These are phyloP conservation scores for Dactylellina haptotyla DNA, from an alignment of 2,329 filamentous ascomycete species.

Conservation along the genomic window DNA sequence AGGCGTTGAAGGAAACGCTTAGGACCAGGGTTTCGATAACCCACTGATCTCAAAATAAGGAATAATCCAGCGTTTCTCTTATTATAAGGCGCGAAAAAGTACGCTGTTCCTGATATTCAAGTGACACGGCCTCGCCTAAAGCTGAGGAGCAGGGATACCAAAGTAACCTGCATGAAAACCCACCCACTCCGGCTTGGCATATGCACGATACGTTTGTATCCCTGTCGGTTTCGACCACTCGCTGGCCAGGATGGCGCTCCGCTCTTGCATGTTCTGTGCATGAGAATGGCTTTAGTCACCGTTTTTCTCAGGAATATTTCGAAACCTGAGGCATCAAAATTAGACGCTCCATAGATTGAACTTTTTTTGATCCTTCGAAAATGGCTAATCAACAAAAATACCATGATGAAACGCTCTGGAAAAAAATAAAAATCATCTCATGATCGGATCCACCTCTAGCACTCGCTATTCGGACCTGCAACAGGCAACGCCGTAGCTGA, in stretches of 20 bases:
- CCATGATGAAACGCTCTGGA: not conserved
- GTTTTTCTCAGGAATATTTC: not conserved
- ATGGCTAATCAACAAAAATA: not conserved
- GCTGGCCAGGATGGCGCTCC: not conserved
- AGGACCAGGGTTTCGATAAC: conserved; percentile 7
- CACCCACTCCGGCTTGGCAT: conserved; percentile 22
- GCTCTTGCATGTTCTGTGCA: not conserved
- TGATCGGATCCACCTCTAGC: conserved; percentile 7
- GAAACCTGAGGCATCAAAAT: conserved; percentile 7
- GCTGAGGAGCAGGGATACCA: conserved; percentile 30
- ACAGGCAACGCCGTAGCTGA: conserved; percentile 14
- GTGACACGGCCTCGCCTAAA: conserved; percentile 14
- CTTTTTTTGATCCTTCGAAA: conserved; percentile 29
- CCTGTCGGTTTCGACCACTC: conserved; percentile 28
- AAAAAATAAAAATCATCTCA: not conserved
- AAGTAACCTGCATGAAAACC: conserved; percentile 26
- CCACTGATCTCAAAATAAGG: too few species aligned
- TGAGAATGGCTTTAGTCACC: conserved; percentile 7
- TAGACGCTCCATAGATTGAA: not conserved
- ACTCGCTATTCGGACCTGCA: not conserved
- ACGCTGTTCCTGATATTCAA: not conserved
- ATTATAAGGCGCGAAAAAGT: not conserved
- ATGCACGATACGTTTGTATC: conserved; percentile 39
- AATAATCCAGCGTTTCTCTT: not conserved
- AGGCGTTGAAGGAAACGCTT: not conserved